Evolutionary conservation across 2,329 filamentous ascomycete genomes (phyloP), one percentile per base, ranked within the genome.

Genomic region (Monilinia fructigena): DNA sequence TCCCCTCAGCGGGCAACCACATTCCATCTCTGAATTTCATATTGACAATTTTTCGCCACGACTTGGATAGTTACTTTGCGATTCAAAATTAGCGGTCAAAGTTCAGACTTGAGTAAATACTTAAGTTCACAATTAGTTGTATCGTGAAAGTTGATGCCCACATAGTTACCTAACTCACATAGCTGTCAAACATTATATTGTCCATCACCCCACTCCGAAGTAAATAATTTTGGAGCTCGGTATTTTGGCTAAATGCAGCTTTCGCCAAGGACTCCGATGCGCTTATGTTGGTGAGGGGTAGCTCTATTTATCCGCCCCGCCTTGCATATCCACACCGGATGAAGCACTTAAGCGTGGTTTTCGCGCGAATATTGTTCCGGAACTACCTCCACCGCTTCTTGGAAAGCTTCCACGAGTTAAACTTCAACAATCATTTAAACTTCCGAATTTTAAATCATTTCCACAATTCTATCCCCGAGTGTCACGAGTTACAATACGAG

Each of bases 21-120:
- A 89, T 87, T 78, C 84, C 84, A 82, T 87, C 84, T 70, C 84
- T 83, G 72, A 87, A 86, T 78, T 85, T 86, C 85, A 86, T 86
- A 63, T 64, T 74, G 26, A 14, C 20, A 18, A 55, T 10, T 40
- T 2, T 55, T 40, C 55, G 45, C 12, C 12, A n/a, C 8, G 18
- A 48, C 6, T 5, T 45, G 16, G 23, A 59, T 12, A 7, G 6
- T 38, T 48, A 8, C 42, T 60, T 60, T 14, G 58, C 48, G 7
- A 26, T 45, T 26, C 14, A 2, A 18, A 26, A 20, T 7, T 11
- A 20, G 7, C 20, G 47, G n/a, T 35, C 16, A 56, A 47, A 23
- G 52, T 35, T 47, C 31, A 6, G 23, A 63, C 40, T 31, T 26
- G 20, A 50, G 28, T 28, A 60, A 56, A 53, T 11, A 31, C 7